A percentile compares a stretch with the other conserved stretches of the same genome.
phyloP scores from a whole-genome alignment of 805 yeast species.

The Blastobotrys parvus region DNA sequence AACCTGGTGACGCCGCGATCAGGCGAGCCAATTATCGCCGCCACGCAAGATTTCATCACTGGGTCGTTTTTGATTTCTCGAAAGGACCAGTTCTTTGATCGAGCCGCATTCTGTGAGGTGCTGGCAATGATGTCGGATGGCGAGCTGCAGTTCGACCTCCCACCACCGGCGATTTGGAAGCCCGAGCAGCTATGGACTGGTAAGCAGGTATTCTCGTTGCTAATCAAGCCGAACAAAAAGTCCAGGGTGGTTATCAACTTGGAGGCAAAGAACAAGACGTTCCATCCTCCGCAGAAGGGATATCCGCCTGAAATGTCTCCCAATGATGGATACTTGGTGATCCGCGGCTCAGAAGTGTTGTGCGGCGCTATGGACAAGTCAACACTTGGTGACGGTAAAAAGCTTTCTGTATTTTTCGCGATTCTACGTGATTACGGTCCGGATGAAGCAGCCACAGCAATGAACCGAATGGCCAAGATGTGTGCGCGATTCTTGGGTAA shows the following conservation, averaged over 20 bases:
- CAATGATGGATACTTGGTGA: slow-evolving; percentile 88
- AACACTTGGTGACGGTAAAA: slow-evolving; percentile 94
- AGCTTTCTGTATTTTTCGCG: slow-evolving; percentile 91
- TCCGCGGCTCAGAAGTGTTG: slow-evolving; percentile 80
- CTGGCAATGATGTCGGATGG: slow-evolving; percentile 97
- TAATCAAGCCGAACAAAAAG: slow-evolving; percentile 70
- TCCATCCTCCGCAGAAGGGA: slow-evolving; percentile 61
- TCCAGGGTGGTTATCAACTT: slow-evolving; percentile 81
- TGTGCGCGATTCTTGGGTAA: slow-evolving; percentile 94
- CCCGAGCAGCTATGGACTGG: slow-evolving; percentile 96
- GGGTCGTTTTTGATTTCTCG: slow-evolving; percentile 90
- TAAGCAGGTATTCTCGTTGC: slow-evolving; percentile 82
- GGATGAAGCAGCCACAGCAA: slow-evolving; percentile 86
- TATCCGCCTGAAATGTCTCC: slow-evolving; percentile 92
- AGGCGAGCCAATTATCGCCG: slow-evolving; percentile 99
- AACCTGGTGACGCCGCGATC: slow-evolving; percentile 92
- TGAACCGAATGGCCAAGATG: slow-evolving; percentile 99
- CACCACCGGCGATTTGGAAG: slow-evolving; percentile 89
- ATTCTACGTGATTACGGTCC: slow-evolving; percentile 96
- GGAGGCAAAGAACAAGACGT: slow-evolving; percentile 92
- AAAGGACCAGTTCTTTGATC: slow-evolving; percentile 87
- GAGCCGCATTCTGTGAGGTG: slow-evolving; percentile 74
- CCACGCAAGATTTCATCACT: slow-evolving; percentile 98
- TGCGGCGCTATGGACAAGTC: slow-evolving; percentile 97
- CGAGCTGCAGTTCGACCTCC: slow-evolving; percentile 75